Evolutionary conservation across 441 rosid species (phyloP), one percentile per base, ranked within the genome.

Genomic region (Daphne laureola): DNA sequence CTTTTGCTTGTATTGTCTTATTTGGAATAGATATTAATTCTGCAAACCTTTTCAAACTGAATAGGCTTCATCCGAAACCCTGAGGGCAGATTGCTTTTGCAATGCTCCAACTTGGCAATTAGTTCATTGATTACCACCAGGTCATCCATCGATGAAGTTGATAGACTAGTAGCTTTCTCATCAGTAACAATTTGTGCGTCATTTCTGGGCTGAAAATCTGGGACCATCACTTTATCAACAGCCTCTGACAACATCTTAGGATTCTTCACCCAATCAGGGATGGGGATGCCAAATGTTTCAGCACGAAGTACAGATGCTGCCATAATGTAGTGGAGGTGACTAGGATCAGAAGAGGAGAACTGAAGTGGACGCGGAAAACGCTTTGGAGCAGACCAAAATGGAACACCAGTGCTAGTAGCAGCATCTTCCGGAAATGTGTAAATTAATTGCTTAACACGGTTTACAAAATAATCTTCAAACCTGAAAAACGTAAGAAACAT

Each of bases 361-460:
- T 73, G 77, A 48, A 87, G 82, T 2, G 99, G 88, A 5, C 44
- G 91, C 26, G 99, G 99, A 67, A 93, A 90, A 25, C 96, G 79
- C 80, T 93, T 93, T 46, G 99, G 97, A 45, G 97, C 97, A 41
- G 99, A 93, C 96, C 99, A 93, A 76, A 93, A 93, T 18, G 95
- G 96, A 51, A 87, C 78, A 59, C 99, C 95, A 0, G 73, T 93
- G 67, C 89, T 87, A 16, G 97, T 93, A 45, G 75, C 64, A 51
- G 99, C 97, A 69, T 90, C 95, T 67, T 93, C 99, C 0, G 99
- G 99, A 61, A 93, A 93, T 18, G 97, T 93, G 64, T 63, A 81
- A 38, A 72, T 82, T 72, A 87, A 66, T 63, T 93, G 97, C 82
- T 87, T 93, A 62, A 93, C 90, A 17, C 99, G 95, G 53, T 85